A percentile compares a stretch with the other conserved stretches of the same genome.
phyloP scores from a whole-genome alignment of 1,284 basidiomycete genomes.

The Puccinia horiana region DNA sequence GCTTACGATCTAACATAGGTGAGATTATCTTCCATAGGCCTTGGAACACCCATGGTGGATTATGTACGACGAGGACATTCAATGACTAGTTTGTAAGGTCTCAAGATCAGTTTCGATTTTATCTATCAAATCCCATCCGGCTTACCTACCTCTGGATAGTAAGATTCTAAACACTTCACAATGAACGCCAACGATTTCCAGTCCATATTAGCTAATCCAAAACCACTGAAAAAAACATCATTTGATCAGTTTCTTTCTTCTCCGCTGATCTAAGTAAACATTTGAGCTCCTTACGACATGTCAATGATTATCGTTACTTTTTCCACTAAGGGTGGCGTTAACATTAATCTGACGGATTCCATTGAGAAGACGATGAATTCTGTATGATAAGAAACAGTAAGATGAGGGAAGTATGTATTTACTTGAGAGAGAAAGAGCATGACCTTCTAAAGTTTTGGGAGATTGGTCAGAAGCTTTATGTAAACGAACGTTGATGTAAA shows the following conservation, averaged over 20 bases:
- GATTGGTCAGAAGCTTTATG: constrained; percentile 40
- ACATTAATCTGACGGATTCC: constrained; percentile 46
- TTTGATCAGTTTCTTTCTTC: too few species aligned
- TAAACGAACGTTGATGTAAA: constrained; percentile 43
- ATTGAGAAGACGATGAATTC: constrained; percentile 46
- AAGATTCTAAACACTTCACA: constrained; percentile 48
- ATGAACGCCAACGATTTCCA: constrained; percentile 48
- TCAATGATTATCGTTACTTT: constrained; percentile 46
- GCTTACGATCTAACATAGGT: constrained; percentile 48
- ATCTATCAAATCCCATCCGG: background rate
- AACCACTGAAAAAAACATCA: constrained; percentile 11
- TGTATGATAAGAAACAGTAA: background rate
- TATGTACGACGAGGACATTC: constrained; percentile 46
- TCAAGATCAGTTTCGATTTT: background rate
- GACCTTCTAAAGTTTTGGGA: constrained; percentile 42
- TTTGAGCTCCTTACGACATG: constrained; percentile 29
- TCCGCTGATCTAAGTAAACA: background rate
- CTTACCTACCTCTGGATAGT: constrained; percentile 44
- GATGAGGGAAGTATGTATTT: background rate
- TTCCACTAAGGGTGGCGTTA: constrained; percentile 41
- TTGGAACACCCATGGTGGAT: constrained; percentile 48
- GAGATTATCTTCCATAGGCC: constrained; percentile 46
- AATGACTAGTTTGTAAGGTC: constrained; percentile 8
- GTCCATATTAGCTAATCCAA: constrained; percentile 48
- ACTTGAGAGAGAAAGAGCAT: background rate